A percentile compares a stretch with the other conserved stretches of the same genome.
phyloP scores from a whole-genome alignment of 805 yeast genomes.

The Kuraishia ogatae region DNA sequence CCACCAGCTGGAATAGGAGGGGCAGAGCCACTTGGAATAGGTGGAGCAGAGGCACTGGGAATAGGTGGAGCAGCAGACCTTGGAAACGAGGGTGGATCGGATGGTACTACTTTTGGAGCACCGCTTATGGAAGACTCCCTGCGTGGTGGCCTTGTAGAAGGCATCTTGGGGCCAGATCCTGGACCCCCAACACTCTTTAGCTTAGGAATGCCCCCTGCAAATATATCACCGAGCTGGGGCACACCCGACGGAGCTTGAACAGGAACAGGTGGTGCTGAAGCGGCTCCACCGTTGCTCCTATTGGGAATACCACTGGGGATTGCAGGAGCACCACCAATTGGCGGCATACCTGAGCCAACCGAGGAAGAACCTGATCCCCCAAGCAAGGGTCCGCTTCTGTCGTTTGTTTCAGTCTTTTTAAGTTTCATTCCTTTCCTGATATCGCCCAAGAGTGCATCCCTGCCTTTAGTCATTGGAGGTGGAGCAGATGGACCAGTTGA shows the following conservation, averaged over 20 bases:
- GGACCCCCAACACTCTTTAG: conserved; percentile 38
- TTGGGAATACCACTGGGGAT: conserved; percentile 9
- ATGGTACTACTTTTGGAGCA: conserved; percentile 6
- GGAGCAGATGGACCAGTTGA: conserved; percentile 6
- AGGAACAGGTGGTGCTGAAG: conserved; percentile 10
- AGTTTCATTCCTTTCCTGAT: conserved; percentile 63
- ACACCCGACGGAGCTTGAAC: conserved; percentile 22
- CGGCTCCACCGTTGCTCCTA: conserved; percentile 1
- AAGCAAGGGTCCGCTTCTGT: conserved; percentile 54
- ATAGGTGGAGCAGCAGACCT: conserved; percentile 19
- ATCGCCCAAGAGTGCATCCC: conserved; percentile 66
- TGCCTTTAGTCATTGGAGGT: conserved; percentile 22
- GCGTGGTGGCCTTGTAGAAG: conserved; percentile 11
- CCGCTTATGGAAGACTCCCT: not conserved
- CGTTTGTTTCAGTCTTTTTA: conserved; percentile 57
- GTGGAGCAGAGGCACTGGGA: conserved; percentile 19
- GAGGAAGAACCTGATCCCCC: conserved; percentile 24
- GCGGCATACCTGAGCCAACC: conserved; percentile 9
- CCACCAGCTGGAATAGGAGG: not conserved
- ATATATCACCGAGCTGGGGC: conserved; percentile 56
- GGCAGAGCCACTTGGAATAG: conserved; percentile 12
- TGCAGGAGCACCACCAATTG: conserved; percentile 18
- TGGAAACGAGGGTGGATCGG: conserved; percentile 9
- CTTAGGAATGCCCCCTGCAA: conserved; percentile 78
- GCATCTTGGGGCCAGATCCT: conserved; percentile 5